Evolutionary conservation across 352 stramenopile genomes (phyloP).

Genomic region (Phytophthora crassamura): DNA sequence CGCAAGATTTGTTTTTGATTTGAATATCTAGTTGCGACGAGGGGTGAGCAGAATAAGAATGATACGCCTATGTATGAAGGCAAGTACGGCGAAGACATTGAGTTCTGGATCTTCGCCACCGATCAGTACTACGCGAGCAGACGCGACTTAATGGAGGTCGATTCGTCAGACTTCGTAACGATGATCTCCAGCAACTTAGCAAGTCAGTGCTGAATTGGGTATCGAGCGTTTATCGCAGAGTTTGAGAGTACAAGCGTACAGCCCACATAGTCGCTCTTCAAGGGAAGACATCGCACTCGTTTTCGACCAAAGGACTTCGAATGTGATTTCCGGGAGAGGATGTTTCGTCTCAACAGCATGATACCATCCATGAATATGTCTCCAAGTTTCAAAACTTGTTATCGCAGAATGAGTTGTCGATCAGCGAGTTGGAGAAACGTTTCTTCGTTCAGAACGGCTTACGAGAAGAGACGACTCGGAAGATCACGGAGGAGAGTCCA

Average conservation of each 20-base stretch:
- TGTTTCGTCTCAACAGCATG: conserved; percentile 6
- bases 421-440: conserved; percentile 18
- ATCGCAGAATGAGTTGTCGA: background rate
- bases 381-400: conserved; percentile 1
- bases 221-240: background rate
- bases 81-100: conserved; percentile 18
- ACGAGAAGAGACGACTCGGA: background rate
- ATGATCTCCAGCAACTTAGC: conserved; percentile 12
- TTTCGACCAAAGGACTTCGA: conserved; percentile 8
- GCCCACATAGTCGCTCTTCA: background rate
- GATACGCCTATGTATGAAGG: conserved; percentile 13
- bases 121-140: conserved; percentile 20
- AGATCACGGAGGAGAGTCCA: conserved; percentile 6
- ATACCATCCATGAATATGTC: conserved; percentile 10
- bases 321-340: background rate
- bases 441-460: conserved; percentile 11
- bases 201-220: conserved; percentile 17
- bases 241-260: background rate
- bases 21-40: too few relatives aligned
- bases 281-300: background rate
- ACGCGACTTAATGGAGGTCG: conserved; percentile 7
- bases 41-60: conserved; percentile 13
- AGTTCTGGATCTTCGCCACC: conserved; percentile 22
- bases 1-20: too few relatives aligned
- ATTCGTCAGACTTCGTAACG: conserved; percentile 16